Percentiles rank a stretch among this genome's conserved stretches.
phyloP scores from a whole-genome alignment of 2,329 filamentous ascomycete genomes.

The Ascochyta fabae region DNA sequence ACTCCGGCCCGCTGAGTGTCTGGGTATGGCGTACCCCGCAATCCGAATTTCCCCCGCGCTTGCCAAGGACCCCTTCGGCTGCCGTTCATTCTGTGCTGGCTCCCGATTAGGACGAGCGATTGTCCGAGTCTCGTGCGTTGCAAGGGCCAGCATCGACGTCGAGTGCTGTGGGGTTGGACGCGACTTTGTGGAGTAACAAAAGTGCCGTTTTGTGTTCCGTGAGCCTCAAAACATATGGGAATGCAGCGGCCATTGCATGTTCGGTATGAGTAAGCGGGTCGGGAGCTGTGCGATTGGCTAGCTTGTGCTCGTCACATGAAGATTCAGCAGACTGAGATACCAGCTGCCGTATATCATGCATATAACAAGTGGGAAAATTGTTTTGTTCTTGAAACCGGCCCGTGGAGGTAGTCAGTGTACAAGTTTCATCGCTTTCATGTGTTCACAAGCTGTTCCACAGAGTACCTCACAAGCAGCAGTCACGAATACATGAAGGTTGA shows the following conservation, averaged over 20 bases:
- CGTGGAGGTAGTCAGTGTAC: neutral
- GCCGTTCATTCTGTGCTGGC: slow-evolving; percentile 4
- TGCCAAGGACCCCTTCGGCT: slow-evolving; percentile 1
- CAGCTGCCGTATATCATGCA: neutral
- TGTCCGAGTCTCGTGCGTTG: slow-evolving; percentile 17
- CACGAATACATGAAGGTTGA: neutral
- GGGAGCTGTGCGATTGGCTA: slow-evolving; percentile 2
- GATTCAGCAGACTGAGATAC: neutral
- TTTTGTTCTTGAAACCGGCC: neutral
- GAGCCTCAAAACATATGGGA: slow-evolving; percentile 3
- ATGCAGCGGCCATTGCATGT: slow-evolving; percentile 1
- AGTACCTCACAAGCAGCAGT: neutral
- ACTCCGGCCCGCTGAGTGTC: slow-evolving; percentile 21
- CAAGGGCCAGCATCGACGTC: neutral
- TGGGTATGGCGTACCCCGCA: slow-evolving; percentile 28
- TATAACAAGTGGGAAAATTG: neutral
- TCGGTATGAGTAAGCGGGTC: slow-evolving; percentile 7
- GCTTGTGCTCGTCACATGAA: neutral
- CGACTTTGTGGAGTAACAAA: slow-evolving; percentile 1
- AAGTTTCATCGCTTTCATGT: neutral
- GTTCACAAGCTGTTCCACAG: too few species aligned
- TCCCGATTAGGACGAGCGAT: slow-evolving; percentile 8
- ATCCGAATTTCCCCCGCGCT: slow-evolving; percentile 21
- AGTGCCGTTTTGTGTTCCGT: slow-evolving; percentile 6
- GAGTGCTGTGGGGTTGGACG: neutral